Percentiles rank a stretch among this genome's conserved stretches.
Conservation (phyloP, 2,329 filamentous ascomycete species). For the Diaporthe sp. region DNA sequence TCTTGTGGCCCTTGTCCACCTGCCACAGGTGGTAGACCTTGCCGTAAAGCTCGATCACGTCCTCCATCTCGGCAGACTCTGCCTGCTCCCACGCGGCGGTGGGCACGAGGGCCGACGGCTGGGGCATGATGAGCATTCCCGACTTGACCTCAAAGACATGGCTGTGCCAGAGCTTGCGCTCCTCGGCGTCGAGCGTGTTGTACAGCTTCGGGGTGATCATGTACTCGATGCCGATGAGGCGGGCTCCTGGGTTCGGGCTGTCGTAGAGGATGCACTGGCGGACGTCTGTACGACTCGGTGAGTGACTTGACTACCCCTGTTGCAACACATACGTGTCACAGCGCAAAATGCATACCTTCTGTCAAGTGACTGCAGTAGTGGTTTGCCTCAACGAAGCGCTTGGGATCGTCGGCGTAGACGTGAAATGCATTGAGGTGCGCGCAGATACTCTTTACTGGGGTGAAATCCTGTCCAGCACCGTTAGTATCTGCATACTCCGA, state of each 20-base stretch:
- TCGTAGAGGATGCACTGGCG: constrained; percentile 91
- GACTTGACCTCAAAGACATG: constrained; percentile 81
- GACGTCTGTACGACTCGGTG: constrained; percentile 64
- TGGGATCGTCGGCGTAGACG: constrained; percentile 80
- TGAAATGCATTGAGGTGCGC: constrained; percentile 92
- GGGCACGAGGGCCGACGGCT: constrained; percentile 65
- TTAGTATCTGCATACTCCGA: constrained; percentile 1
- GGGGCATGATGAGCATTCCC: constrained; percentile 85
- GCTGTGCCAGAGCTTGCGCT: constrained; percentile 86
- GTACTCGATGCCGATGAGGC: constrained; percentile 88
- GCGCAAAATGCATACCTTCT: constrained; percentile 57
- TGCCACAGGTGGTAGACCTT: constrained; percentile 93
- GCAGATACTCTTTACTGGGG: constrained; percentile 80
- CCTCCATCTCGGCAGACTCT: constrained; percentile 85
- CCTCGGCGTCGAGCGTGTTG: constrained; percentile 72
- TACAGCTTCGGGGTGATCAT: constrained; percentile 83
- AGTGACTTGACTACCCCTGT: not conserved
- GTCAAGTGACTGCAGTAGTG: constrained; percentile 88
- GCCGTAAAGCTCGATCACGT: constrained; percentile 81
- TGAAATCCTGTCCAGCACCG: constrained; percentile 67
- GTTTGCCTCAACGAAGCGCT: constrained; percentile 80
- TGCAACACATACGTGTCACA: not conserved
- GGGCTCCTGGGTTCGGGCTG: constrained; percentile 73
- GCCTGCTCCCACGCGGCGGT: constrained; percentile 78
- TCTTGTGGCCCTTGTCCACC: constrained; percentile 77